A percentile compares a stretch with the other conserved stretches of the same genome.
Conservation (phyloP, 2,329 filamentous ascomycete species). For the Graphilbum fragrans region DNA sequence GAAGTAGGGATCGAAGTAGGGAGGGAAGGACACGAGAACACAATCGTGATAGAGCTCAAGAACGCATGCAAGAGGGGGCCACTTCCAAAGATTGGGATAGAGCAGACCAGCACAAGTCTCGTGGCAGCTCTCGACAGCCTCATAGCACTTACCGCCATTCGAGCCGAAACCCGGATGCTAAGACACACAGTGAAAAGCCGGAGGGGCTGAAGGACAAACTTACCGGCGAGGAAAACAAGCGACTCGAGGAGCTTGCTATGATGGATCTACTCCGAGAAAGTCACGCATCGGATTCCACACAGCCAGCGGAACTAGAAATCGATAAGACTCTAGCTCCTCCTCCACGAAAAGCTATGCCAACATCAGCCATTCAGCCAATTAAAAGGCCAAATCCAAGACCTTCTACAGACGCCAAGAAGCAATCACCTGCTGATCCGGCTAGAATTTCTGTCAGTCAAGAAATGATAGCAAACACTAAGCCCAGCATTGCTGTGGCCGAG, state of each 20-base stretch:
- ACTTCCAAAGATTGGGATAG: neutral
- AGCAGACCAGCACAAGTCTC: conserved; percentile 14
- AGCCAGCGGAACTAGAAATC: conserved; percentile 42
- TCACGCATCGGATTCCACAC: conserved; percentile 29
- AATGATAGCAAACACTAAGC: no score
- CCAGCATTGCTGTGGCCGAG: no score
- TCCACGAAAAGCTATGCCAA: conserved; percentile 36
- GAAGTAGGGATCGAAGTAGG: neutral
- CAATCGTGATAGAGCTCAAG: conserved; percentile 8
- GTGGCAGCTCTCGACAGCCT: neutral
- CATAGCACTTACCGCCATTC: no score
- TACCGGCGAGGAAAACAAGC: conserved; percentile 44
- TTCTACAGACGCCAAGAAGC: conserved; percentile 27
- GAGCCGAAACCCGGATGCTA: conserved; percentile 19
- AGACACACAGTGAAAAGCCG: conserved; percentile 21
- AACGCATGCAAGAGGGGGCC: no score
- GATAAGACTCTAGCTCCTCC: conserved; percentile 44
- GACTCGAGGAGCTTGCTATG: conserved; percentile 45
- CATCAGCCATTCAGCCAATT: conserved; percentile 48
- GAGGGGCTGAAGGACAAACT: conserved; percentile 40
- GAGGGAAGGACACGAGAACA: conserved; percentile 15
- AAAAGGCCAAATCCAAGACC: conserved; percentile 31
- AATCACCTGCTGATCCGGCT: conserved; percentile 11
- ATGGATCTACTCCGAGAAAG: conserved; percentile 48
- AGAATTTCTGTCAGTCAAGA: no score